Evolutionary conservation across 805 yeast species (phyloP).

Genomic region (Kregervanrija fluxuum): DNA sequence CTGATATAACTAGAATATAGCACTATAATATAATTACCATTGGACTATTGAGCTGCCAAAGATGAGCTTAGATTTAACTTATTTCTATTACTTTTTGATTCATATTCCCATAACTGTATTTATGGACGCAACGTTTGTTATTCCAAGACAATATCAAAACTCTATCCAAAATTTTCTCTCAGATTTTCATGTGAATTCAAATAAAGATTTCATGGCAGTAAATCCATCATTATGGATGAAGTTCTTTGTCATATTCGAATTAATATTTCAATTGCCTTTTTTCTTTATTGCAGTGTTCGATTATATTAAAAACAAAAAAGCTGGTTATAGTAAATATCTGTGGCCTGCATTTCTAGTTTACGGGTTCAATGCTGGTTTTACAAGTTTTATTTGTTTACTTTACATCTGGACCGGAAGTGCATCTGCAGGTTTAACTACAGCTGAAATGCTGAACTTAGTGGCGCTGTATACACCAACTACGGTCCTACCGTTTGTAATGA

Average conservation of each 20-base stretch:
- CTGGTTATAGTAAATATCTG: constrained; percentile 16
- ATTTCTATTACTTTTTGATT: constrained; percentile 31
- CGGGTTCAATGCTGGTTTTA: constrained; percentile 76
- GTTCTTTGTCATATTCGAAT: constrained; percentile 64
- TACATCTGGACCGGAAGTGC: constrained; percentile 30
- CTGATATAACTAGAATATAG: too few species aligned
- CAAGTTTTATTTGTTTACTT: constrained; percentile 69
- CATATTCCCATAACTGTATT: constrained; percentile 73
- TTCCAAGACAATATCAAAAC: constrained; percentile 46
- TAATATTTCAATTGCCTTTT: constrained; percentile 72
- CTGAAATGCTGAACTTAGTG: constrained; percentile 37
- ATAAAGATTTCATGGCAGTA: constrained; percentile 59
- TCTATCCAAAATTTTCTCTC: constrained; percentile 43
- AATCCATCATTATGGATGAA: constrained; percentile 62
- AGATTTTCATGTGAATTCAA: constrained; percentile 51
- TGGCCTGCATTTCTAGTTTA: constrained; percentile 43
- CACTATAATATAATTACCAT: too few species aligned
- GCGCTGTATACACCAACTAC: constrained; percentile 66
- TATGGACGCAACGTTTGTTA: constrained; percentile 65
- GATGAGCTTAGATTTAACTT: constrained; percentile 17
- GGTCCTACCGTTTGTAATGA: constrained; percentile 52
- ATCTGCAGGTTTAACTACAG: constrained; percentile 32
- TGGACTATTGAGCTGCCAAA: neutral
- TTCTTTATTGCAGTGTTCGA: constrained; percentile 44
- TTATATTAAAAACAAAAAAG: constrained; percentile 12